Conservation (phyloP, 257 asterid genomes). For the Solanum ossicruentum region DNA sequence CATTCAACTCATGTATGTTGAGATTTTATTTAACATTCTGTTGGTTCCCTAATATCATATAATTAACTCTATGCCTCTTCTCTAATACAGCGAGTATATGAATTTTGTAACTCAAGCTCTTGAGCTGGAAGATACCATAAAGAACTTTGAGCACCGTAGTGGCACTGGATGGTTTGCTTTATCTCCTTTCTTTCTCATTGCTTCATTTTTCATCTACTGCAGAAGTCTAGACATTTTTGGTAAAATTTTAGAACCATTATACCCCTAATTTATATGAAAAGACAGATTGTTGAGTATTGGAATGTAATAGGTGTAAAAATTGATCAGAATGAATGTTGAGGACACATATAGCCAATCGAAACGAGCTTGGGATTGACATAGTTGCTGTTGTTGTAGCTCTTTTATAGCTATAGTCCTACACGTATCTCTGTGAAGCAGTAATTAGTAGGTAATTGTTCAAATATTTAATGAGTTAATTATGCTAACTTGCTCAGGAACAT, state of each 20-base stretch:
- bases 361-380: neutral
- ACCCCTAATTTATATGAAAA: neutral
- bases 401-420: neutral
- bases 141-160: slow-evolving; percentile 44
- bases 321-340: neutral
- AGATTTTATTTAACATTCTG: neutral
- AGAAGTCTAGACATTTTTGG: neutral
- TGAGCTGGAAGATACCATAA: slow-evolving; percentile 72
- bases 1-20: neutral
- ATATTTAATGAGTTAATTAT: neutral
- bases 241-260: neutral
- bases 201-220: neutral
- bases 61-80: neutral
- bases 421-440: neutral
- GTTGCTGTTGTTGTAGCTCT: neutral
- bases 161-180: slow-evolving; percentile 50
- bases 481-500: neutral
- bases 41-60: neutral
- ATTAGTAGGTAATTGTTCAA: neutral
- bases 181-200: neutral
- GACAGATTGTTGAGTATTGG: neutral
- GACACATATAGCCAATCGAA: neutral
- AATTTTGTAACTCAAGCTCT: slow-evolving; percentile 57
- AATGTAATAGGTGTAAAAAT: neutral
- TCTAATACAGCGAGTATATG: slow-evolving; percentile 54